phyloP scores from a whole-genome alignment of 2,329 filamentous ascomycete genomes.

The Monosporascus sp. region DNA sequence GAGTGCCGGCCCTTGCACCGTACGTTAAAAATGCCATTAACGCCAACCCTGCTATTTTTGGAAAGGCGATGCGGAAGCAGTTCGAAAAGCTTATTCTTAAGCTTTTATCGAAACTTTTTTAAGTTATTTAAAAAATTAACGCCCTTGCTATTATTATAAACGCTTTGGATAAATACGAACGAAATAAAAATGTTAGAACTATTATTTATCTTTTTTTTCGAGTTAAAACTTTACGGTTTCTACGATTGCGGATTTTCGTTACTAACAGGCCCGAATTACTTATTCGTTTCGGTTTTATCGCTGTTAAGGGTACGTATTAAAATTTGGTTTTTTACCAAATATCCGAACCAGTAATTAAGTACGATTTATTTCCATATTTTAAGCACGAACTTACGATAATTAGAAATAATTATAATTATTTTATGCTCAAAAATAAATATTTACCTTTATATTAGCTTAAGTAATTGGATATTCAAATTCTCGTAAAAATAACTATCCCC shows the following conservation, averaged over 20 bases:
- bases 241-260: conserved; percentile 30
- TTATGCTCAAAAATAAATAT: conserved; percentile 3
- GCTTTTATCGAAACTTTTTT: conserved; percentile 20
- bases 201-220: conserved; percentile 24
- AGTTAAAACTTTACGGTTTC: conserved; percentile 8
- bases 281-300: conserved; percentile 30
- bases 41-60: conserved; percentile 21
- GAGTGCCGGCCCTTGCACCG: conserved; percentile 21
- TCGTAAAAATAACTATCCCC: conserved; percentile 17
- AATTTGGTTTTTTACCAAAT: conserved; percentile 33
- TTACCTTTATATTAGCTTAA: conserved; percentile 26
- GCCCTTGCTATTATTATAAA: conserved; percentile 23
- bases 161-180: conserved; percentile 30
- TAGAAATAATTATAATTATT: conserved; percentile 16
- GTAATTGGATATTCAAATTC: conserved; percentile 2
- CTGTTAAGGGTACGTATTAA: too few relatives aligned
- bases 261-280: conserved; percentile 38
- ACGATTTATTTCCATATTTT: conserved; percentile 33
- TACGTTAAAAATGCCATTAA: conserved; percentile 26
- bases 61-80: conserved; percentile 29
- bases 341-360: conserved; percentile 19
- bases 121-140: background rate
- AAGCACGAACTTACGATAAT: conserved; percentile 26
- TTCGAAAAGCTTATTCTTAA: conserved; percentile 35
- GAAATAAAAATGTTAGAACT: conserved; percentile 19